Evolutionary conservation across 352 stramenopile species (phyloP).

Genomic region (Phytophthora vignae): DNA sequence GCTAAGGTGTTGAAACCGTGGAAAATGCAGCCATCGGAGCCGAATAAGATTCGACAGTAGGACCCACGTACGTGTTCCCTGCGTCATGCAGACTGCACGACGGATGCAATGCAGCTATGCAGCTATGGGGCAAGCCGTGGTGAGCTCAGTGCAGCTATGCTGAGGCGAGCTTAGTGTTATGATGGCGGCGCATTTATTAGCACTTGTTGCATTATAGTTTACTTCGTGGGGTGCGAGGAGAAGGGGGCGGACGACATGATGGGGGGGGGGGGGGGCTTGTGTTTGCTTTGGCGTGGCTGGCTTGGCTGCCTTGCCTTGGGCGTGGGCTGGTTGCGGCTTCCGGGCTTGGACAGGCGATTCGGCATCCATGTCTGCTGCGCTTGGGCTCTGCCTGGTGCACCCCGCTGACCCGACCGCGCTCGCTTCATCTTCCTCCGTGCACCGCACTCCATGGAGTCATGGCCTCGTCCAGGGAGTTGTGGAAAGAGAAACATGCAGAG

Average conservation of each 20-base stretch:
- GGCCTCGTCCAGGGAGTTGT: conserved; percentile 11
- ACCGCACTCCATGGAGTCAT: conserved; percentile 23
- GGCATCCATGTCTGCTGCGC: not conserved
- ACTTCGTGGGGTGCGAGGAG: conserved; percentile 16
- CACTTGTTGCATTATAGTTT: conserved; percentile 35
- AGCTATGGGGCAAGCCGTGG: no score
- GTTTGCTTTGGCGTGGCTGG: conserved; percentile 22
- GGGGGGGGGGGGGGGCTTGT: not conserved
- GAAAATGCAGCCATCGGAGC: conserved; percentile 13
- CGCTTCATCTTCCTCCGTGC: conserved; percentile 22
- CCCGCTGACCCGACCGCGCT: not conserved
- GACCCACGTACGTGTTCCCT: conserved; percentile 25
- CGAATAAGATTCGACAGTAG: conserved; percentile 34
- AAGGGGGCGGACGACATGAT: not conserved
- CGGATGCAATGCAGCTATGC: not conserved
- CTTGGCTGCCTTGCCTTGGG: conserved; percentile 31
- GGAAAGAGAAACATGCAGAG: conserved; percentile 33
- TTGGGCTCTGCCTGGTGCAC: conserved; percentile 7
- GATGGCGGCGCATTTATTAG: conserved; percentile 25
- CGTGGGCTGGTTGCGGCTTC: not conserved
- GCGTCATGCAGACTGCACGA: not conserved
- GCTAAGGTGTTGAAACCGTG: no score
- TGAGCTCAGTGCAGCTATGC: not conserved
- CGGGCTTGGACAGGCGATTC: conserved; percentile 3
- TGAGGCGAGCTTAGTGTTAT: not conserved